These are phyloP conservation scores for Verticillium isaacii DNA, from an alignment of 2,329 filamentous ascomycete species.

Conservation along the genomic window DNA sequence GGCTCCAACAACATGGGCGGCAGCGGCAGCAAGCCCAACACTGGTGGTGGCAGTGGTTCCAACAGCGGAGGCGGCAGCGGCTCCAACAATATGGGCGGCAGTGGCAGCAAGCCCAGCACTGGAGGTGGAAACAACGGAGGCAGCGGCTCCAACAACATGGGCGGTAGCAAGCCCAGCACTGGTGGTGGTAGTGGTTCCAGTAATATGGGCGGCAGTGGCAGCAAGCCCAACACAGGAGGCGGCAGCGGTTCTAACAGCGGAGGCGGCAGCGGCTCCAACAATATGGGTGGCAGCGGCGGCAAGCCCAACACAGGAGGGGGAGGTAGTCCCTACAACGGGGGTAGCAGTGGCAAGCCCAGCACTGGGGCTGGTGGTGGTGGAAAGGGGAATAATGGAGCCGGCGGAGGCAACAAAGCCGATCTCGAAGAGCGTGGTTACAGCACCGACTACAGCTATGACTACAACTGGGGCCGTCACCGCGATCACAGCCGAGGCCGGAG, in stretches of 20 bases:
- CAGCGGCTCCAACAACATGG: not conserved
- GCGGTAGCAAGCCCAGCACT: no score
- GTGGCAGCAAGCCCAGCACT: no score
- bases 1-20: no score
- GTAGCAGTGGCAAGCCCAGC: no score
- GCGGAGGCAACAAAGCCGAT: not conserved
- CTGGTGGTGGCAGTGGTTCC: no score
- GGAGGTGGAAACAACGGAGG: not conserved
- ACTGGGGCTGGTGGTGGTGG: not conserved
- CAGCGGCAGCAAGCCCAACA: no score
- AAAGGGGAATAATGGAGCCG: not conserved
- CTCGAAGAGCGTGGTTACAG: not conserved
- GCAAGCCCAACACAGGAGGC: not conserved
- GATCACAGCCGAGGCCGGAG: not conserved
- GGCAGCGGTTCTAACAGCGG: not conserved
- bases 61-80: no score
- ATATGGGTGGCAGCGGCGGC: no score
- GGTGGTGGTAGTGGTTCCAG: not conserved
- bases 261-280: no score
- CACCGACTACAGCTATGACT: not conserved
- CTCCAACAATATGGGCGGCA: no score
- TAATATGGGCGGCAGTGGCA: no score
- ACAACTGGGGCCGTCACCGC: not conserved
- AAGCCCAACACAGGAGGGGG: not conserved
- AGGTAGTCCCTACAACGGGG: no score